Conservation (phyloP, 1,284 basidiomycete species). For the Pseudozyma flocculosa region DNA sequence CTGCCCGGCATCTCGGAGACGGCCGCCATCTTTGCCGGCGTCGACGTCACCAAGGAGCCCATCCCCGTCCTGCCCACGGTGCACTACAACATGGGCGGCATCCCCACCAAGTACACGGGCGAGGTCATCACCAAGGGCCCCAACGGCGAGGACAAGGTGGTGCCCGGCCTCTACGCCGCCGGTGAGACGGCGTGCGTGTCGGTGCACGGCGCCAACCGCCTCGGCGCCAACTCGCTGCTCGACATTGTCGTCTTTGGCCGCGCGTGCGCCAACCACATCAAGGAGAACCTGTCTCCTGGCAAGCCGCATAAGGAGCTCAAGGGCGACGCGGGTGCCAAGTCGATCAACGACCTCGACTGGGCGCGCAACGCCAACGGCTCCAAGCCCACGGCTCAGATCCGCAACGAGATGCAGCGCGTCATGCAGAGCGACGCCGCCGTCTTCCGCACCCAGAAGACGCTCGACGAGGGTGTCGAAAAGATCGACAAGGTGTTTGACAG, state of each 20-base stretch:
- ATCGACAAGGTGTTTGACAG: constrained; percentile 81
- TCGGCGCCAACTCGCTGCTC: constrained; percentile 97
- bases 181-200: constrained; percentile 99
- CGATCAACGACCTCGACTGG: constrained; percentile 85
- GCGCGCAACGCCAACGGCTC: constrained; percentile 75
- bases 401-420: constrained; percentile 95
- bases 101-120: constrained; percentile 97
- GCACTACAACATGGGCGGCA: constrained; percentile 80
- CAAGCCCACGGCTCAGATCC: constrained; percentile 83
- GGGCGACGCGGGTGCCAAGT: constrained; percentile 81
- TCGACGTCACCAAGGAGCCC: constrained; percentile 99
- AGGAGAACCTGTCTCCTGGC: constrained; percentile 82
- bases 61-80: constrained; percentile 63
- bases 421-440: constrained; percentile 74
- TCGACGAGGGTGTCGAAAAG: constrained; percentile 90
- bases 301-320: constrained; percentile 87
- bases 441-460: constrained; percentile 77
- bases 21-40: constrained; percentile 97
- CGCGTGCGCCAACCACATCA: constrained; percentile 97
- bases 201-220: constrained; percentile 98
- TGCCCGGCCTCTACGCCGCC: constrained; percentile 96
- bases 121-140: constrained; percentile 73
- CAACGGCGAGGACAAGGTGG: constrained; percentile 84
- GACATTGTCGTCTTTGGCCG: constrained; percentile 99
- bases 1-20: constrained; percentile 99